Conservation (phyloP, 2,329 filamentous ascomycete species). For the Trichoderma sp. region DNA sequence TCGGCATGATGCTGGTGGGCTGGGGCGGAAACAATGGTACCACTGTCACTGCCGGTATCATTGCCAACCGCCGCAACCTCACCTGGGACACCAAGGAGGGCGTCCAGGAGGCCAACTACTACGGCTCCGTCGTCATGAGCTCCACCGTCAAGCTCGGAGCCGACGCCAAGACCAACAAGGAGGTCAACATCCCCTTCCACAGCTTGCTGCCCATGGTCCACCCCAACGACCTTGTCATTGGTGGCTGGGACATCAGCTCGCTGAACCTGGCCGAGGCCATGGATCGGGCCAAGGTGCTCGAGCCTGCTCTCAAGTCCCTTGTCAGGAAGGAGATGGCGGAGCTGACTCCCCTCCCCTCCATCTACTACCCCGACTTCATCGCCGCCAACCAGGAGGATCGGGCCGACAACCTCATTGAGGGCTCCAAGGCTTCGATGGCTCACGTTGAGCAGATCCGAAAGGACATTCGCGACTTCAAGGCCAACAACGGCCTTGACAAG, state of each 20-base stretch:
- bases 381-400: constrained; percentile 97
- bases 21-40: constrained; percentile 98
- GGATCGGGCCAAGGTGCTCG: constrained; percentile 93
- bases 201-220: constrained; percentile 94
- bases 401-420: constrained; percentile 85
- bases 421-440: constrained; percentile 78
- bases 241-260: constrained; percentile 95
- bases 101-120: constrained; percentile 86
- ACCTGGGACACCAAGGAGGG: constrained; percentile 95
- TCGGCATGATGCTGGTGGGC: constrained; percentile 96
- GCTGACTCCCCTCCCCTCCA: constrained; percentile 86
- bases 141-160: constrained; percentile 96
- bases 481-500: constrained; percentile 81
- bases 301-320: constrained; percentile 87
- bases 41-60: constrained; percentile 94
- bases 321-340: constrained; percentile 91
- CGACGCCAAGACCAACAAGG: constrained; percentile 78
- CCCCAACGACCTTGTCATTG: constrained; percentile 91
- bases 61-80: constrained; percentile 87
- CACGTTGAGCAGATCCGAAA: constrained; percentile 92
- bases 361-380: constrained; percentile 99
- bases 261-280: constrained; percentile 89
- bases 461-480: constrained; percentile 95
- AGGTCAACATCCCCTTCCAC: constrained; percentile 96
- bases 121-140: constrained; percentile 94